Evolutionary conservation across 2,329 filamentous ascomycete species (phyloP).

Genomic region (Hymenoscyphus fraxineus): DNA sequence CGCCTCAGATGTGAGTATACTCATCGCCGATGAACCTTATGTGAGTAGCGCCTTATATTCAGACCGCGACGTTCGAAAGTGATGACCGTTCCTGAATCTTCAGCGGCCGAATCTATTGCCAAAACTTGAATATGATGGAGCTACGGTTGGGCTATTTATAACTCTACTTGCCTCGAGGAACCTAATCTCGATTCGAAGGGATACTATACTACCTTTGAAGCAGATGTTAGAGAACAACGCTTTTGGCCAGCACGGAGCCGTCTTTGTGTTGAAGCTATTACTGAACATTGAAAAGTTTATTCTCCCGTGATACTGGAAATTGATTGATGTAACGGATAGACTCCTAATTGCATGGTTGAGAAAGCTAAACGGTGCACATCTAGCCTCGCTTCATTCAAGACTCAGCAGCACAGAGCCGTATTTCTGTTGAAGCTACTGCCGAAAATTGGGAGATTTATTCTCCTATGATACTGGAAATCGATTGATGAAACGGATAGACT

Average conservation of each 20-base stretch:
- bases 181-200: constrained; percentile 14
- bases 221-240: constrained; percentile 9
- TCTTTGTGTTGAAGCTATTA: constrained; percentile 16
- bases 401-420: constrained; percentile 12
- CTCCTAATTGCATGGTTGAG: neutral
- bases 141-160: constrained; percentile 11
- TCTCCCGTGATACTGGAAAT: constrained; percentile 13
- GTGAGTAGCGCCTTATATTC: neutral
- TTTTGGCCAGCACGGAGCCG: constrained; percentile 14
- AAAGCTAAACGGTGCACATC: neutral
- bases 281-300: constrained; percentile 14
- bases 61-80: neutral
- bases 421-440: constrained; percentile 17
- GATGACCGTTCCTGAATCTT: neutral
- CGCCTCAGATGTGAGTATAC: neutral
- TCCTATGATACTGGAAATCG: constrained; percentile 13
- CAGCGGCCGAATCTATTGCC: constrained; percentile 10
- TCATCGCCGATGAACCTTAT: neutral
- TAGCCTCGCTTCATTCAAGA: constrained; percentile 12
- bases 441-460: constrained; percentile 13
- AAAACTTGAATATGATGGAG: constrained; percentile 9
- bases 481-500: too few species aligned
- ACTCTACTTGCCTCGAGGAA: constrained; percentile 11
- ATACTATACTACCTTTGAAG: constrained; percentile 9
- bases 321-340: too few species aligned